Percentiles rank a stretch among this genome's conserved stretches.
phyloP scores from a whole-genome alignment of 208 protist genomes.

The Trypanosoma mega region DNA sequence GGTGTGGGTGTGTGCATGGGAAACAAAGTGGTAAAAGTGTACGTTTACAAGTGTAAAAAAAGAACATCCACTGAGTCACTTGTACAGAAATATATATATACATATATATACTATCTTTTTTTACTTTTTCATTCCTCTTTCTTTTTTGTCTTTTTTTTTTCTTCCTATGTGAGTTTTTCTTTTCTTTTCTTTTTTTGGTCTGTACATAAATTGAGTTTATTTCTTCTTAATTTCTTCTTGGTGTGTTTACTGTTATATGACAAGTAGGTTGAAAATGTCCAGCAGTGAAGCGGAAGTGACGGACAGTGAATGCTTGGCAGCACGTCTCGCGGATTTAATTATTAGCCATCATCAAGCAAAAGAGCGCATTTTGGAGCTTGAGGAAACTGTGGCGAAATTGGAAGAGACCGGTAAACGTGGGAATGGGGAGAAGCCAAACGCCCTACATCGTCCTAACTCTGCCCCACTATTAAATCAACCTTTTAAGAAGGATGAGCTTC shows the following conservation, averaged over 20 bases:
- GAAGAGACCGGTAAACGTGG: neutral
- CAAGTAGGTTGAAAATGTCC: no score
- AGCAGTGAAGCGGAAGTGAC: constrained; percentile 11
- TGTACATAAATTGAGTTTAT: neutral
- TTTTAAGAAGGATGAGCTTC: constrained; percentile 28
- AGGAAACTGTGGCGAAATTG: constrained; percentile 28
- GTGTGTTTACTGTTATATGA: neutral
- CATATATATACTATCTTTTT: constrained; percentile 2
- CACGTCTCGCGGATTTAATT: constrained; percentile 5
- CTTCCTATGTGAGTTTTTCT: neutral
- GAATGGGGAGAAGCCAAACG: neutral
- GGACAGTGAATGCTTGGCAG: neutral
- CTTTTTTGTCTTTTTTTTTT: neutral
- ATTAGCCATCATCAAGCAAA: constrained; percentile 30
- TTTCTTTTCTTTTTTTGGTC: neutral
- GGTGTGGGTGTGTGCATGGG: no score
- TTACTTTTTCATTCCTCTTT: constrained; percentile 2
- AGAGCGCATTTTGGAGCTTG: constrained; percentile 31
- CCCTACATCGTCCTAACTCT: neutral
- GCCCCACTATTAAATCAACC: constrained; percentile 19
- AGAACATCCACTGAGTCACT: neutral
- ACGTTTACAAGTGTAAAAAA: no score
- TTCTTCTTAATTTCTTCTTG: neutral
- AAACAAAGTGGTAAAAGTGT: no score
- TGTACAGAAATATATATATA: constrained; percentile 11